A percentile compares a stretch with the other conserved stretches of the same genome.
phyloP scores from a whole-genome alignment of 768 basidiomycete genomes.

The Tulasnella sp. region DNA sequence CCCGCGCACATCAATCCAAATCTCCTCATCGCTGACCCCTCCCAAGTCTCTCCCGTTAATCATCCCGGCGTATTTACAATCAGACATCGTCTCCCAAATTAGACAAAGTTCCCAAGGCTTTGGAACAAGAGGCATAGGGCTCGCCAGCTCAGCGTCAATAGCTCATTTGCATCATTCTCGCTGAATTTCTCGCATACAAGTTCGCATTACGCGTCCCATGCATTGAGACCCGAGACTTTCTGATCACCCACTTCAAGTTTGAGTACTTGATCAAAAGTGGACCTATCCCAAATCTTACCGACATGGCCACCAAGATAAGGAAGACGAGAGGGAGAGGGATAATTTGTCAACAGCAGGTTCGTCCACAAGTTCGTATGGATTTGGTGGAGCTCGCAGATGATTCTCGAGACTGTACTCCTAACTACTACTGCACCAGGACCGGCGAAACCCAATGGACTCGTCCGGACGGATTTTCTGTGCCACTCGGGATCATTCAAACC shows the following conservation, averaged over 20 bases:
- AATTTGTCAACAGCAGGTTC: too few relatives aligned
- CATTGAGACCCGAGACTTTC: slow-evolving; percentile 96
- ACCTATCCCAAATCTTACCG: slow-evolving; percentile 90
- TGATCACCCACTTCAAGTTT: slow-evolving; percentile 77
- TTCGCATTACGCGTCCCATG: slow-evolving; percentile 97
- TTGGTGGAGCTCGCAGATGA: slow-evolving; percentile 95
- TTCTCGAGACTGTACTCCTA: slow-evolving; percentile 67
- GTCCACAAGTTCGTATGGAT: too few relatives aligned
- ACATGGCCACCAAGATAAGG: slow-evolving; percentile 88
- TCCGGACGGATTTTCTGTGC: slow-evolving; percentile 80
- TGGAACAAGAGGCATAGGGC: slow-evolving; percentile 89
- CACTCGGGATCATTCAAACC: slow-evolving; percentile 67
- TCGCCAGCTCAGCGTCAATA: slow-evolving; percentile 73
- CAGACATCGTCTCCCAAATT: slow-evolving; percentile 93
- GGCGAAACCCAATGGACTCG: slow-evolving; percentile 88
- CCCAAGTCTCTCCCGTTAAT: slow-evolving; percentile 73
- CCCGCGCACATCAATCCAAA: slow-evolving; percentile 84
- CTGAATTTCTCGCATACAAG: slow-evolving; percentile 94
- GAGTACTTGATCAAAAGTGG: slow-evolving; percentile 94
- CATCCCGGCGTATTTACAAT: slow-evolving; percentile 90
- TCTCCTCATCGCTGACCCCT: slow-evolving; percentile 79
- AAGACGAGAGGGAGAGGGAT: too few relatives aligned
- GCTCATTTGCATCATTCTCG: slow-evolving; percentile 89
- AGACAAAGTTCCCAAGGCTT: slow-evolving; percentile 85
- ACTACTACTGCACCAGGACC: slow-evolving; percentile 91